Conservation (phyloP, 495 filamentous ascomycete genomes). For the Antarctomyces pellizariae region DNA sequence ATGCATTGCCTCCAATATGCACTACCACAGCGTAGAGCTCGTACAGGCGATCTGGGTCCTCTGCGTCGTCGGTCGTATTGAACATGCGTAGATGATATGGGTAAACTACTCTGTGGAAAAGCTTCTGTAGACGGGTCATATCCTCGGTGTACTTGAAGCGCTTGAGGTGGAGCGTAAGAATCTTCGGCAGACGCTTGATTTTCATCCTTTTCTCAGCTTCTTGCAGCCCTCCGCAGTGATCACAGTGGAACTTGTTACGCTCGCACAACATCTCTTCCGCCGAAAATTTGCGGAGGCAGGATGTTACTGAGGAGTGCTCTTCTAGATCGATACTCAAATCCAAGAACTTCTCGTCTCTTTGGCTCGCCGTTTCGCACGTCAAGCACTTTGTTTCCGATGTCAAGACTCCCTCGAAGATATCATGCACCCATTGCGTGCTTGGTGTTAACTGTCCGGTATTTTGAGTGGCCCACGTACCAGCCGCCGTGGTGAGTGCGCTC, state of each 20-base stretch:
- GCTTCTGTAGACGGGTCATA: slow-evolving; percentile 74
- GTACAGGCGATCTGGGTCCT: slow-evolving; percentile 85
- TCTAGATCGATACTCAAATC: slow-evolving; percentile 92
- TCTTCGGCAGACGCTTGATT: slow-evolving; percentile 81
- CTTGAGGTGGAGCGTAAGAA: slow-evolving; percentile 81
- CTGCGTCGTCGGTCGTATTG: slow-evolving; percentile 93
- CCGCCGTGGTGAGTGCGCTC: slow-evolving; percentile 21
- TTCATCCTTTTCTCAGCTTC: slow-evolving; percentile 99
- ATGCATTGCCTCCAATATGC: slow-evolving; percentile 93
- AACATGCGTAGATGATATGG: slow-evolving; percentile 91
- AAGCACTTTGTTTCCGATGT: slow-evolving; percentile 93
- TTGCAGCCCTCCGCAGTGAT: slow-evolving; percentile 87
- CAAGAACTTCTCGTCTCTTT: slow-evolving; percentile 83
- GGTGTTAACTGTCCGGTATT: no score
- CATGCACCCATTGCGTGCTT: slow-evolving; percentile 79
- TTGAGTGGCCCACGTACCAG: slow-evolving; percentile 12
- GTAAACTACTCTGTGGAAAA: slow-evolving; percentile 93
- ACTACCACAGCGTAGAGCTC: slow-evolving; percentile 97
- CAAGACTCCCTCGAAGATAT: slow-evolving; percentile 83
- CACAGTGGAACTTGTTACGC: slow-evolving; percentile 95
- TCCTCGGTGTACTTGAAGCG: slow-evolving; percentile 97
- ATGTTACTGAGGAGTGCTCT: slow-evolving; percentile 88
- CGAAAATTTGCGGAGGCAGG: slow-evolving; percentile 85
- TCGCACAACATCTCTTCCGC: slow-evolving; percentile 98
- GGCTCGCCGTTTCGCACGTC: slow-evolving; percentile 87